Evolutionary conservation across 768 basidiomycete species (phyloP), one percentile per base, ranked within the genome.

Genomic region (Guyanaporus albipodus): DNA sequence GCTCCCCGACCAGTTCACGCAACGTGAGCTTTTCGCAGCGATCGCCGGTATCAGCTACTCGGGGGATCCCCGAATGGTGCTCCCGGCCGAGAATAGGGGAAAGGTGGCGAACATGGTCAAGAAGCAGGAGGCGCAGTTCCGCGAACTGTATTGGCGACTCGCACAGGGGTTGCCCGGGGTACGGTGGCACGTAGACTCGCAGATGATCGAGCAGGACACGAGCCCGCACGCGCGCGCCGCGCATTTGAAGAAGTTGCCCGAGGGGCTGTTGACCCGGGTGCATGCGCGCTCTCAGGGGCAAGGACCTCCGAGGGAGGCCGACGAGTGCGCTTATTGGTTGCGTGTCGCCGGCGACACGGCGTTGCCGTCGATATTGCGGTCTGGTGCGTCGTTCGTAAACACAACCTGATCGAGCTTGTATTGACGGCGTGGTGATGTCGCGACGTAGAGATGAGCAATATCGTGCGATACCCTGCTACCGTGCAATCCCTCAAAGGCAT

Each of bases 21-120:
- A 94, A 63, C 75, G 76, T 6, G 76, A 87, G 50, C 79, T 99
- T 2, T 99, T 91, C 61, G 83, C 85, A 55, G 78, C 82, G 36
- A 87, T 99, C 42, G 85, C 95, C 0, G 79, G 84, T 0, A 82
- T 99, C 18, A 86, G 83, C 52, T 99, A 99, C 60, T 68, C 68
- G 33, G 93, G 93, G 17, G 93, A 99, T 62, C 90, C 91, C 26
- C 82, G 96, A 36, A 99, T 99, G 96, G 55, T 87, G 38, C 78
- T 94, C 5, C 93, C 93, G 1, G 92, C 84, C 0, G 96, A 99
- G 75, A 96, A 98, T 69, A 84, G 93, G 23, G 75, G 80, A 50
- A 99, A 99, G 70, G 86, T 99, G n/a, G 71, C 72, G 38, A 98
- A 97, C 67, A 97, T 99, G 56, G 94, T 98, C 33, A 72, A 74